phyloP scores from a whole-genome alignment of 306 rosid species.

The Delonix regia region DNA sequence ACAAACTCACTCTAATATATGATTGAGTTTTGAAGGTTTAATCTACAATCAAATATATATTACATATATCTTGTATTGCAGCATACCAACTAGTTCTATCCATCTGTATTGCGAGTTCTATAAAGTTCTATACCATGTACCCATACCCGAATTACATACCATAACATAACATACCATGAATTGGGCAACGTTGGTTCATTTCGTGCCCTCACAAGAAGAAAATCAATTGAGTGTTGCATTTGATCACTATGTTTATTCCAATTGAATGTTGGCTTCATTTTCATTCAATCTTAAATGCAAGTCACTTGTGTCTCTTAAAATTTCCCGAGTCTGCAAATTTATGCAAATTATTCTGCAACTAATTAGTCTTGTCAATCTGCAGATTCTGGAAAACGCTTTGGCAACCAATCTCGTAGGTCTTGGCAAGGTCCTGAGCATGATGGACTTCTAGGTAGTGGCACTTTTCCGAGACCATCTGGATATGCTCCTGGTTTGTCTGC shows the following conservation, averaged over 20 bases:
- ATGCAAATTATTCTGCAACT: too few relatives aligned
- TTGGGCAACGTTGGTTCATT: too few relatives aligned
- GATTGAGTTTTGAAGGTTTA: too few relatives aligned
- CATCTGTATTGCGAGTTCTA: too few relatives aligned
- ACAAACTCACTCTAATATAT: too few relatives aligned
- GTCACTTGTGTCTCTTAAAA: not conserved
- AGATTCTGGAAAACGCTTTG: conserved; percentile 75
- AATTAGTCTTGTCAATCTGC: conserved; percentile 40
- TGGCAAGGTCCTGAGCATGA: conserved; percentile 96
- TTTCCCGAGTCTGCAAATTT: not conserved
- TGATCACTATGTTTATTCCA: not conserved
- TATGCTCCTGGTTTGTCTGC: conserved; percentile 66
- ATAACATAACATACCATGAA: too few relatives aligned
- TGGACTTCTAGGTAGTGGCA: conserved; percentile 99
- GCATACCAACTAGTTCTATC: too few relatives aligned
- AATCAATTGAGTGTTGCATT: not conserved
- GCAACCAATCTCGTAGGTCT: conserved; percentile 72
- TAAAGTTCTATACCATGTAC: too few relatives aligned
- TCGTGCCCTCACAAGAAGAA: not conserved
- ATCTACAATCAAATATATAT: too few relatives aligned
- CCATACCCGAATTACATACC: too few relatives aligned
- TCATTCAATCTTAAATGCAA: not conserved
- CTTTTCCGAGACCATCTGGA: conserved; percentile 91
- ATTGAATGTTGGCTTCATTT: conserved; percentile 7
- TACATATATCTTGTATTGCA: too few relatives aligned